Evolutionary conservation across 1,284 basidiomycete genomes (phyloP).

Genomic region (Austroboletus niveus): DNA sequence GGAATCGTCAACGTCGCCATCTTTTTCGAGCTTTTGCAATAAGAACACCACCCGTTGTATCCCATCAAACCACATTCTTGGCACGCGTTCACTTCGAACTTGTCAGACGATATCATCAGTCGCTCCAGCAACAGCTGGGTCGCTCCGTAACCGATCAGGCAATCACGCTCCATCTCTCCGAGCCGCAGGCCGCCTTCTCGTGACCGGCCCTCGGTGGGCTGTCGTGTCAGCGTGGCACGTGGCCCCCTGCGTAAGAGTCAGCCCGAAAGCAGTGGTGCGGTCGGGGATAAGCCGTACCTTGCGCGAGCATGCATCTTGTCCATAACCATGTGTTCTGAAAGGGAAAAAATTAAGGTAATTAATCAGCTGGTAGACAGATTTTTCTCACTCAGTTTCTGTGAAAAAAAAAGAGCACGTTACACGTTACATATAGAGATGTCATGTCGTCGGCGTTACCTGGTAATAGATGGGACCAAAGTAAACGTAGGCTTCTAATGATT

Average conservation of each 20-base stretch:
- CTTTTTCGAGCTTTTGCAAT: slow-evolving; percentile 95
- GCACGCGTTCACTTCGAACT: slow-evolving; percentile 97
- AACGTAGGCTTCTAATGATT: slow-evolving; percentile 94
- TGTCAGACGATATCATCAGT: slow-evolving; percentile 97
- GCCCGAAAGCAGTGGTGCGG: background rate
- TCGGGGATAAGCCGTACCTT: slow-evolving; percentile 50
- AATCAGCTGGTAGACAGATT: slow-evolving; percentile 7
- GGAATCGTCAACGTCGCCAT: slow-evolving; percentile 98
- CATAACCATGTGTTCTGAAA: slow-evolving; percentile 92
- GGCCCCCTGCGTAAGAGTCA: slow-evolving; percentile 66
- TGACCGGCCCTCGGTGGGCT: slow-evolving; percentile 97
- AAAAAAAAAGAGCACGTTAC: slow-evolving; percentile 1
- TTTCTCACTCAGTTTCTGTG: slow-evolving; percentile 75
- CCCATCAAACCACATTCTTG: slow-evolving; percentile 94
- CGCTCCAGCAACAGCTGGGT: slow-evolving; percentile 95
- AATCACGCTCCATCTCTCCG: slow-evolving; percentile 99
- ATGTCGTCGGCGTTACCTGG: slow-evolving; percentile 54
- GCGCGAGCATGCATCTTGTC: slow-evolving; percentile 99
- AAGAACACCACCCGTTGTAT: slow-evolving; percentile 94
- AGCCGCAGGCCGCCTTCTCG: slow-evolving; percentile 96
- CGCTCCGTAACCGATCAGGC: slow-evolving; percentile 93
- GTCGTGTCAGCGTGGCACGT: slow-evolving; percentile 93
- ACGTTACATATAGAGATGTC: slow-evolving; percentile 1
- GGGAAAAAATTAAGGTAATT: slow-evolving; percentile 18
- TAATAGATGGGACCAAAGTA: slow-evolving; percentile 99